Percentiles rank a stretch among this genome's conserved stretches.
Conservation (phyloP, 2,329 filamentous ascomycete species). For the Lasiodiplodia theobromae region DNA sequence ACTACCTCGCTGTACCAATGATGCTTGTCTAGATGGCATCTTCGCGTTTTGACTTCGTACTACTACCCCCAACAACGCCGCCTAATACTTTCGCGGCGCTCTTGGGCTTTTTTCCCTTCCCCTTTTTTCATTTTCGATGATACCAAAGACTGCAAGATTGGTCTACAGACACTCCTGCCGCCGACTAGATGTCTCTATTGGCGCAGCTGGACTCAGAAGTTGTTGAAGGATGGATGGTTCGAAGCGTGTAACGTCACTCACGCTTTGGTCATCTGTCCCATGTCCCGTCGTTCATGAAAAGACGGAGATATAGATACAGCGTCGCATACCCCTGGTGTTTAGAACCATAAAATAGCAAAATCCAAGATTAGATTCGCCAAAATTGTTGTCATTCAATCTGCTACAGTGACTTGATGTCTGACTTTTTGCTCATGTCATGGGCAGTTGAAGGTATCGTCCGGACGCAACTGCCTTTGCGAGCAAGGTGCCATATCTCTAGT, state of each 20-base stretch:
- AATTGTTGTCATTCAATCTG: too few species aligned
- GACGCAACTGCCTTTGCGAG: too few species aligned
- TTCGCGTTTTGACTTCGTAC: neutral
- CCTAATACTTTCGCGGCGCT: conserved; percentile 14
- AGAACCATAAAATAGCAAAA: conserved; percentile 9
- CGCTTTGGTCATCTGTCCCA: neutral
- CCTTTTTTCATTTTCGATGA: conserved; percentile 11
- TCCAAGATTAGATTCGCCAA: neutral
- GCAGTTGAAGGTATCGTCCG: neutral
- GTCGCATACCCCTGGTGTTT: conserved; percentile 8
- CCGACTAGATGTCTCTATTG: conserved; percentile 15
- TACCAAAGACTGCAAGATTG: conserved; percentile 21
- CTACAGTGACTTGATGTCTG: neutral
- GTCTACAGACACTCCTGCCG: conserved; percentile 13
- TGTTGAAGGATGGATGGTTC: neutral
- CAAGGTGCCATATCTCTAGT: neutral
- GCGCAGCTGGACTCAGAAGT: conserved; percentile 6
- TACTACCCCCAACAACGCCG: neutral
- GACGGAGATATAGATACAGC: neutral
- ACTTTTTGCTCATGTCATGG: too few species aligned
- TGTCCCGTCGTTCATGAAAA: conserved; percentile 16
- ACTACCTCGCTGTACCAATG: neutral
- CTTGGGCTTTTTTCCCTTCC: neutral
- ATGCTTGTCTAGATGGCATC: conserved; percentile 6
- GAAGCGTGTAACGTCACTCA: neutral